Evolutionary conservation across 2,329 filamentous ascomycete species (phyloP), one percentile per base, ranked within the genome.

Genomic region (Dryadomyces sulphureus): DNA sequence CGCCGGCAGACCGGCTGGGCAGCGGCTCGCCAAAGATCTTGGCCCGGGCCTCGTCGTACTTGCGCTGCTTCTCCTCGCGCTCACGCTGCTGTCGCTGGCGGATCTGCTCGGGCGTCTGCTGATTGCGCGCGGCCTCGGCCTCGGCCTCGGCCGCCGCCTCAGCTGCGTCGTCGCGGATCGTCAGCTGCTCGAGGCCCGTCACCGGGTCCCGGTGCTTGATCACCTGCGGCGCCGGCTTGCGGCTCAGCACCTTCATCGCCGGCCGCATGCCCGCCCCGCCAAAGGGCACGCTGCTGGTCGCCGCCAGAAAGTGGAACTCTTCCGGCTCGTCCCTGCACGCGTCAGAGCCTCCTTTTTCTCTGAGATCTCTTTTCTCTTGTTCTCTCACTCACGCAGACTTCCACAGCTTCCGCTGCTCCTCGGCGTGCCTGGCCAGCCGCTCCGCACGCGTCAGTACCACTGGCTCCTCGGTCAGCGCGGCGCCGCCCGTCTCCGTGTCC

Each of bases 371-470:
- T 30, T 7, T 30, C 12, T 30, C 7, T 30, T 30, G 25, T 30
- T 30, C 25, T 30, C 25, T 7, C 12, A 59, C 77, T 47, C 77
- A 92, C 82, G 89, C 90, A 57, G 87, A 81, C 57, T 92, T 78
- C 90, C 90, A 95, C 47, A 95, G 65, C 61, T 84, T 83, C 56
- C 81, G 78, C 60, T 95, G 94, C 45, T 81, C 74, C 60, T 94
- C 87, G 24, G 75, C 77, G 60, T 96, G 90, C 59, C 81, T 76
- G 12, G 84, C 85, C 51, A 84, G 70, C 38, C 82, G 79, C 63
- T 95, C 83, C 4, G 84, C 78, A 58, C 84, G 88, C 53, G 77
- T 79, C 49, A 87, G 61, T 38, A 62, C 62, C 40, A 60, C 60
- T 17, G 61, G 52, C 27, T 61, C 56, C n/a, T 62, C 54, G 17